phyloP scores from a whole-genome alignment of 2,329 filamentous ascomycete genomes.

The Diplodia scrobiculata region DNA sequence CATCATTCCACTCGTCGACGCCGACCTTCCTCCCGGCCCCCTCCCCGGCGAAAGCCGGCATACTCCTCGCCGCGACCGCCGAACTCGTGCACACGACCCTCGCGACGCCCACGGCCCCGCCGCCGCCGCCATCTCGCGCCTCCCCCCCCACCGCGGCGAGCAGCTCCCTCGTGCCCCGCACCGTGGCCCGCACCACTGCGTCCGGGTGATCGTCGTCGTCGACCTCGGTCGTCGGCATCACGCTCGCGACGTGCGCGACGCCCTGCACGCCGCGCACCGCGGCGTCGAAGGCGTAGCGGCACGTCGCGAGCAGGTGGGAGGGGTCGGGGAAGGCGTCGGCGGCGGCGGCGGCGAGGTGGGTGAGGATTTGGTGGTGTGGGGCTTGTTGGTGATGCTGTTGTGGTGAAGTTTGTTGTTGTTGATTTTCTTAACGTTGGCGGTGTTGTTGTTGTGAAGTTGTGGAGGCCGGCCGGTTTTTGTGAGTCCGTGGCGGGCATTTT shows the following conservation, averaged over 20 bases:
- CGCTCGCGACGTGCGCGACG: background rate
- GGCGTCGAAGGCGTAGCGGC: background rate
- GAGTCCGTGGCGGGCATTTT: no score
- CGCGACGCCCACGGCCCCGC: no score
- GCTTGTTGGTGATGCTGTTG: background rate
- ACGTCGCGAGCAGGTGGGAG: no score
- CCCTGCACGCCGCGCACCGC: background rate
- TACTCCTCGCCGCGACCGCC: background rate
- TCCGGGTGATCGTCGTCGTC: no score
- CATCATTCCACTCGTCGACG: background rate
- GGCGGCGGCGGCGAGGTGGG: background rate
- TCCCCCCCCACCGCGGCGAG: background rate
- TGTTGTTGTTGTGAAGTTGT: no score
- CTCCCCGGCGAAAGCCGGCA: background rate
- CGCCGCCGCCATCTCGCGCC: no score
- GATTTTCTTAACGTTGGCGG: no score
- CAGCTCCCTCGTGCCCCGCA: background rate
- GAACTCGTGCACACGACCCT: background rate
- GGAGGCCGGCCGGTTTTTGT: no score
- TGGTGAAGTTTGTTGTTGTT: background rate
- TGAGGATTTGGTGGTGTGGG: background rate
- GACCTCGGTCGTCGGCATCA: no score
- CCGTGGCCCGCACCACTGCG: background rate
- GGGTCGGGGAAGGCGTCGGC: background rate
- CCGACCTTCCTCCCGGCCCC: background rate